These are phyloP conservation scores for Lodderomyces jiufengensis DNA, from an alignment of 1,139 yeast species.

Conservation along the genomic window DNA sequence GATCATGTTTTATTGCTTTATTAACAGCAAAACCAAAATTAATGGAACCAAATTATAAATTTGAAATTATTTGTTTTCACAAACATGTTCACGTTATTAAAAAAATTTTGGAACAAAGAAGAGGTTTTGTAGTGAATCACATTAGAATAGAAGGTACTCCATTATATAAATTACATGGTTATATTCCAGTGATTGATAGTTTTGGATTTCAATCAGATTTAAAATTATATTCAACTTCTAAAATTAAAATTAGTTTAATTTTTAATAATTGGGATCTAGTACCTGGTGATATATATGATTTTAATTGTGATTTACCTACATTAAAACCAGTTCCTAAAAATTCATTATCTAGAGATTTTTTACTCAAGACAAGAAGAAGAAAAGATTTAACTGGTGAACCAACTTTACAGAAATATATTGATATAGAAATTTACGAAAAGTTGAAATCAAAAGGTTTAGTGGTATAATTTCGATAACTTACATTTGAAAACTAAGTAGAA, in stretches of 20 bases:
- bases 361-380: constrained; percentile 81
- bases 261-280: constrained; percentile 74
- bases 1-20: constrained; percentile 82
- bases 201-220: constrained; percentile 87
- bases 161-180: constrained; percentile 57
- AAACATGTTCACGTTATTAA: constrained; percentile 43
- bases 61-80: constrained; percentile 55
- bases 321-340: constrained; percentile 69
- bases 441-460: constrained; percentile 46
- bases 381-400: constrained; percentile 87
- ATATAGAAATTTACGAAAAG: constrained; percentile 51
- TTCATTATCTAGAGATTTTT: constrained; percentile 82
- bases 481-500: too few relatives aligned
- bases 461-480: too few relatives aligned
- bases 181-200: constrained; percentile 85
- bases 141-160: constrained; percentile 73
- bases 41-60: constrained; percentile 78
- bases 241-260: constrained; percentile 68
- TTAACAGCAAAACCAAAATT: constrained; percentile 76
- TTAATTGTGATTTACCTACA: constrained; percentile 56
- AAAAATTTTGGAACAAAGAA: constrained; percentile 54
- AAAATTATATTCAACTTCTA: constrained; percentile 72
- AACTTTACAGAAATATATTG: constrained; percentile 65
- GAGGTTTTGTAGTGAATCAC: constrained; percentile 48
- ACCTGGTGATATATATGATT: constrained; percentile 90